Conservation (phyloP, 2,329 filamentous ascomycete genomes). For the Colletotrichum kahawae region DNA sequence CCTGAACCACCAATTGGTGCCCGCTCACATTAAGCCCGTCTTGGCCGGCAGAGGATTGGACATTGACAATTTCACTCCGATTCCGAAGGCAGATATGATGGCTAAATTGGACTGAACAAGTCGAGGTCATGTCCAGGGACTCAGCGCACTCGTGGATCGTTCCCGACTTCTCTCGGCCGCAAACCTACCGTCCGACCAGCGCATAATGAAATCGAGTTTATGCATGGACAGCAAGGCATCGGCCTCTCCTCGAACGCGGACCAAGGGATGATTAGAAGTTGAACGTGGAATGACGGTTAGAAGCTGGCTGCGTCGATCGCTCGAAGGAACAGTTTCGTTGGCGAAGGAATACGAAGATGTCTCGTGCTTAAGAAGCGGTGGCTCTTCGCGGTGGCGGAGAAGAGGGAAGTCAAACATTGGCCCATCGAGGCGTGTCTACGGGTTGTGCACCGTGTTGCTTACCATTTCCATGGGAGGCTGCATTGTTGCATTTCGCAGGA, state of each 20-base stretch:
- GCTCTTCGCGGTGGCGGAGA: not conserved
- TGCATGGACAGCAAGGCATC: slow-evolving; percentile 23
- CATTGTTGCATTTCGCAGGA: slow-evolving; percentile 41
- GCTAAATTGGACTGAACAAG: slow-evolving; percentile 87
- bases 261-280: slow-evolving; percentile 20
- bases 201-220: slow-evolving; percentile 34
- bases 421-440: not conserved
- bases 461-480: slow-evolving; percentile 25
- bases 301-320: slow-evolving; percentile 19
- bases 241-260: slow-evolving; percentile 3
- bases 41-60: slow-evolving; percentile 83
- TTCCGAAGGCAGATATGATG: slow-evolving; percentile 96
- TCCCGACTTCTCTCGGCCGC: slow-evolving; percentile 14
- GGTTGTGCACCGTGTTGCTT: slow-evolving; percentile 1
- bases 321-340: slow-evolving; percentile 29
- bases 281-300: slow-evolving; percentile 25
- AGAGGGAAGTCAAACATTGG: not conserved
- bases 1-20: slow-evolving; percentile 88
- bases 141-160: slow-evolving; percentile 21
- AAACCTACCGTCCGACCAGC: slow-evolving; percentile 23
- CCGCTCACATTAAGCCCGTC: slow-evolving; percentile 76
- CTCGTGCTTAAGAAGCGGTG: not conserved
- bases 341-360: slow-evolving; percentile 12
- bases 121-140: slow-evolving; percentile 36
- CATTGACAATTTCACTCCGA: slow-evolving; percentile 90